Evolutionary conservation across 1,284 basidiomycete genomes (phyloP).

Genomic region (Malassezia cuniculi): DNA sequence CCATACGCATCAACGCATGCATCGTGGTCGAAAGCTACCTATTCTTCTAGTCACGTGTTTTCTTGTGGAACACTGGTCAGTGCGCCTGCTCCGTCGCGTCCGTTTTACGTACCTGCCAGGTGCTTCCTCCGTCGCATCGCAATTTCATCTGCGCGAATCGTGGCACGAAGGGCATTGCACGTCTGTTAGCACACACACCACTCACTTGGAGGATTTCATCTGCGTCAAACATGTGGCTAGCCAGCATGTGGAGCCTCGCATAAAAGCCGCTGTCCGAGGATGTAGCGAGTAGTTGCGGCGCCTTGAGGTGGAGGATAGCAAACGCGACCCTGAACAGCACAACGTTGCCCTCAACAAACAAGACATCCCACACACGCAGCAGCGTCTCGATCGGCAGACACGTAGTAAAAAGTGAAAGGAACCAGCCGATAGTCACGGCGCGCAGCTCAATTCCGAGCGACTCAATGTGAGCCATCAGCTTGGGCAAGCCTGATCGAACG

Average conservation of each 20-base stretch:
- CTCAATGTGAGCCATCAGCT: slow-evolving; percentile 61
- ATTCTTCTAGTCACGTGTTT: no score
- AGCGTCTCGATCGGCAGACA: slow-evolving; percentile 67
- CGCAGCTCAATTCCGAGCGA: slow-evolving; percentile 75
- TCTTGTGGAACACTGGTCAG: no score
- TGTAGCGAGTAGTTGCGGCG: slow-evolving; percentile 66
- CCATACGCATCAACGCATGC: no score
- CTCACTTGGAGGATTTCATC: slow-evolving; percentile 64
- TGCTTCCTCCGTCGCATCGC: slow-evolving; percentile 1
- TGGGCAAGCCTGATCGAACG: slow-evolving; percentile 64
- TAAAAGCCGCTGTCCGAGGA: slow-evolving; percentile 75
- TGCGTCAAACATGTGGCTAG: slow-evolving; percentile 78
- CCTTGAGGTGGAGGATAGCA: slow-evolving; percentile 69
- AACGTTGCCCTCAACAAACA: slow-evolving; percentile 82
- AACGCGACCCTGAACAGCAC: slow-evolving; percentile 73
- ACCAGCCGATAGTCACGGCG: slow-evolving; percentile 96
- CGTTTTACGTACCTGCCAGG: background rate
- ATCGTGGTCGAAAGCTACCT: no score
- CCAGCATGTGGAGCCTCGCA: slow-evolving; percentile 68
- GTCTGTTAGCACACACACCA: background rate
- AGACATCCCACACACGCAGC: slow-evolving; percentile 58
- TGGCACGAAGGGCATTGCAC: slow-evolving; percentile 1
- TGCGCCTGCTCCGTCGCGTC: no score
- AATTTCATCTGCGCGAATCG: slow-evolving; percentile 3
- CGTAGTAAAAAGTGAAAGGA: slow-evolving; percentile 87